Evolutionary conservation across 23 red algal species (phyloP).

Genomic region (Rhodosorus marinus): DNA sequence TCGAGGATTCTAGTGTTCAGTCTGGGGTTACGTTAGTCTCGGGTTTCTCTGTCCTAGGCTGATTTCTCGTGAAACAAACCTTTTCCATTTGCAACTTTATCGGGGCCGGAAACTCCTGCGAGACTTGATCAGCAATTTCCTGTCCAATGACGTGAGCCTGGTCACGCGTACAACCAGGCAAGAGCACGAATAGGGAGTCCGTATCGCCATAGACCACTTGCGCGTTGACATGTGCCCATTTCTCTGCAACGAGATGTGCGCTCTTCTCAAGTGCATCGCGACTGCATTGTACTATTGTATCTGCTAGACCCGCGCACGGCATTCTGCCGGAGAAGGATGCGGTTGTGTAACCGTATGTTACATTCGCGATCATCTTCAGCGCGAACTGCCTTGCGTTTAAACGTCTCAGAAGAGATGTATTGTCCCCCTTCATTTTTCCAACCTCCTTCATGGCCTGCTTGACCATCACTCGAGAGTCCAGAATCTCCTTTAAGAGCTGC

Average conservation of each 20-base stretch:
- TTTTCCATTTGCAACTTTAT: slow-evolving; percentile 90
- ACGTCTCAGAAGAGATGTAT: not conserved
- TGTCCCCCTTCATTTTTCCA: not conserved
- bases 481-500: slow-evolving; percentile 8
- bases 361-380: slow-evolving; percentile 94
- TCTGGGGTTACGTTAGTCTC: no score
- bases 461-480: slow-evolving; percentile 84
- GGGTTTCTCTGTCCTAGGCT: no score
- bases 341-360: slow-evolving; percentile 89
- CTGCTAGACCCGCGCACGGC: slow-evolving; percentile 87
- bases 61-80: no score
- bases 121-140: slow-evolving; percentile 32
- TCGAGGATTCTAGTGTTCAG: no score
- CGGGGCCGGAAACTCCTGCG: slow-evolving; percentile 36
- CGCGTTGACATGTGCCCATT: slow-evolving; percentile 19
- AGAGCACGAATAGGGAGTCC: slow-evolving; percentile 81
- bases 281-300: slow-evolving; percentile 84
- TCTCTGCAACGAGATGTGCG: slow-evolving; percentile 32
- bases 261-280: slow-evolving; percentile 62
- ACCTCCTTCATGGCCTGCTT: slow-evolving; percentile 75
- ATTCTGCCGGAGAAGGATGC: slow-evolving; percentile 90
- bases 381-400: slow-evolving; percentile 95
- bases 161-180: slow-evolving; percentile 23
- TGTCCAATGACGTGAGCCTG: slow-evolving; percentile 51
- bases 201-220: slow-evolving; percentile 92